Base-by-base conservation (phyloP, 305 asterid genomes). In the Plantago coronopus region DNA sequence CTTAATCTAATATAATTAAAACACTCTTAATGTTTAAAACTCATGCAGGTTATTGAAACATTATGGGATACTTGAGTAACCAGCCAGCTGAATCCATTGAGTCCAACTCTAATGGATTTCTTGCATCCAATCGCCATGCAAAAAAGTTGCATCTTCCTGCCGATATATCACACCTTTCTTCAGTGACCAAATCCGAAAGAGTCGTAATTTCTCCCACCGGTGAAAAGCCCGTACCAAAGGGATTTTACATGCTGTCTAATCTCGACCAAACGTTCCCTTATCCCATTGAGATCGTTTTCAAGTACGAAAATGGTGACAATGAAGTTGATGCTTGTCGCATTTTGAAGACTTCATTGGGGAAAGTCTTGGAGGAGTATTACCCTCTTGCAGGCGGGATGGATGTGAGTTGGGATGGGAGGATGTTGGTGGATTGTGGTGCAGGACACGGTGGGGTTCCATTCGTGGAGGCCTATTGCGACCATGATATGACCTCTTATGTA, bases 391-490 rank as follows among this genome's bases (percentile, higher is more conserved):
- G 68, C n/a, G 21, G 49, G 14, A 37, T 63, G 20, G 68, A 63
- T 29, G 12, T 62, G 17, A 57, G 27, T 23, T 37, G 54, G 54
- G 65, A 57, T 27, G 72, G 71, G 15, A 71, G 66, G 51, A 38
- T 71, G 49, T 21, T 65, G 49, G 72, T 66, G 45, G 58, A 71
- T 6, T 61, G 72, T 38, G 38, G 56, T 1, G 44, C 47, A 8
- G 47, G 27, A 37, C 23, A 56, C n/a, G 47, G 44, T 0, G 68
- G 68, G 3, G 76, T 71, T 21, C 65, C 71, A 7, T 71, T 71
- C 31, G 68, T 71, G 2, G 72, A 65, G 43, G 76, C 76, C 3
- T 54, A 54, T 17, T 34, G 45, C 17, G 53, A 61, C 23, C 60
- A 20, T 2, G 68, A 71, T 8, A 38, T 71, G 58, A 62, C 53